Evolutionary conservation across 129 eudicot genomes (phyloP).

Genomic region (Heracleum sosnowskyi): DNA sequence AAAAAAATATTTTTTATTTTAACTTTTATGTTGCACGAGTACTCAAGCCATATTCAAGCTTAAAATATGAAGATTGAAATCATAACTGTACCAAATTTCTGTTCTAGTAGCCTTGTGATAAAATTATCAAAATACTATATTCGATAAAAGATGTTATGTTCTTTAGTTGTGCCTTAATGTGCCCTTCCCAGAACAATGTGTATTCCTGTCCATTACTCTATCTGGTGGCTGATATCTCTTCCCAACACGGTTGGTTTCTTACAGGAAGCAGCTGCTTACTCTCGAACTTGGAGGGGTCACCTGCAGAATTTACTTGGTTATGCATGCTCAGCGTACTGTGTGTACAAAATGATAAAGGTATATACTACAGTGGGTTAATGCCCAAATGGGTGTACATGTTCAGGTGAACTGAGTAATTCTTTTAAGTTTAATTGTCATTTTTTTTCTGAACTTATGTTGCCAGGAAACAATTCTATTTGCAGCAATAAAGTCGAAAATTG

Average conservation of each 20-base stretch:
- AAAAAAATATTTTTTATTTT: not conserved
- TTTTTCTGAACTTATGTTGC: slow-evolving; percentile 7
- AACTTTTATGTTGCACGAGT: not conserved
- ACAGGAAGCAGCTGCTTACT: slow-evolving; percentile 98
- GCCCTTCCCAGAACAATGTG: not conserved
- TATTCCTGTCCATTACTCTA: not conserved
- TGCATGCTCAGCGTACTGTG: slow-evolving; percentile 93
- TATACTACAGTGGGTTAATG: not conserved
- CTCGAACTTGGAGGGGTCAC: slow-evolving; percentile 99
- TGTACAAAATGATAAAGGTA: slow-evolving; percentile 96
- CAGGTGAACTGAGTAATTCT: not conserved
- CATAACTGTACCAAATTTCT: not conserved
- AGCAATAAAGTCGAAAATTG: slow-evolving; percentile 10
- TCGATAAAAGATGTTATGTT: not conserved
- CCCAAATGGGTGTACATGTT: not conserved
- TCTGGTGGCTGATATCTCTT: not conserved
- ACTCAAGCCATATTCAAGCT: not conserved
- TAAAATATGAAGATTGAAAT: not conserved
- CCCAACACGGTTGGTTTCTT: slow-evolving; percentile 16
- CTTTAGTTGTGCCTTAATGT: not conserved
- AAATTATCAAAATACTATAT: not conserved
- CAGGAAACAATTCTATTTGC: slow-evolving; percentile 7
- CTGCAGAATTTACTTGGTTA: slow-evolving; percentile 92
- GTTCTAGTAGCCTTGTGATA: not conserved
- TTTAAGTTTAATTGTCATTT: not conserved